Conservation (phyloP, 2,329 filamentous ascomycete species). For the Periglandula ipomoeae region DNA sequence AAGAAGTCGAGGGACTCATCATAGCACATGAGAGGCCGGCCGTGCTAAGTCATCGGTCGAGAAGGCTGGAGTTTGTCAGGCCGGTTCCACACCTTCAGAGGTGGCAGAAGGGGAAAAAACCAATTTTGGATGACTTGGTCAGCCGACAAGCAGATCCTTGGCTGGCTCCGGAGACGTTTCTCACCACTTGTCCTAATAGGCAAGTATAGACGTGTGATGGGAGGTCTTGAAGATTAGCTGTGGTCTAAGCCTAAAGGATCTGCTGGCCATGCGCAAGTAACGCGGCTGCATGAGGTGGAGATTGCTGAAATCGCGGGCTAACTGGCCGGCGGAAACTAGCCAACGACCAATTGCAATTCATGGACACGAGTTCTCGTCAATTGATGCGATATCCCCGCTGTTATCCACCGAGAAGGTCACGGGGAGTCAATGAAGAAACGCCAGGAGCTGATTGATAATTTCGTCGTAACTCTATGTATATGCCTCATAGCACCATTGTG, state of each 20-base stretch:
- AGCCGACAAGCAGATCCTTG: neutral
- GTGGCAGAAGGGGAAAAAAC: neutral
- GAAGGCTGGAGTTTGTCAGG: too few relatives aligned
- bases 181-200: neutral
- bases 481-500: neutral
- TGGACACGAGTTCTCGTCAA: neutral
- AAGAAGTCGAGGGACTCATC: too few relatives aligned
- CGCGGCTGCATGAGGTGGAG: neutral
- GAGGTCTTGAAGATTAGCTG: neutral
- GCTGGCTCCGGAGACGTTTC: neutral
- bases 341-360: conserved; percentile 4
- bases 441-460: neutral
- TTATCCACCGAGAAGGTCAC: neutral
- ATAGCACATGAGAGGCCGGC: too few relatives aligned
- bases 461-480: neutral
- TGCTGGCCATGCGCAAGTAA: neutral
- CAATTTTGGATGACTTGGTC: neutral
- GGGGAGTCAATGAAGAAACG: neutral
- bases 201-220: conserved; percentile 2
- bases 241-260: conserved; percentile 1
- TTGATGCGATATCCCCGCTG: neutral
- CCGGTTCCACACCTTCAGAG: too few relatives aligned
- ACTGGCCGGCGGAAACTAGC: neutral
- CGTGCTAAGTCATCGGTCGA: too few relatives aligned
- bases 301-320: neutral